phyloP scores from a whole-genome alignment of 2,329 filamentous ascomycete genomes.

The Colletotrichum sp. region DNA sequence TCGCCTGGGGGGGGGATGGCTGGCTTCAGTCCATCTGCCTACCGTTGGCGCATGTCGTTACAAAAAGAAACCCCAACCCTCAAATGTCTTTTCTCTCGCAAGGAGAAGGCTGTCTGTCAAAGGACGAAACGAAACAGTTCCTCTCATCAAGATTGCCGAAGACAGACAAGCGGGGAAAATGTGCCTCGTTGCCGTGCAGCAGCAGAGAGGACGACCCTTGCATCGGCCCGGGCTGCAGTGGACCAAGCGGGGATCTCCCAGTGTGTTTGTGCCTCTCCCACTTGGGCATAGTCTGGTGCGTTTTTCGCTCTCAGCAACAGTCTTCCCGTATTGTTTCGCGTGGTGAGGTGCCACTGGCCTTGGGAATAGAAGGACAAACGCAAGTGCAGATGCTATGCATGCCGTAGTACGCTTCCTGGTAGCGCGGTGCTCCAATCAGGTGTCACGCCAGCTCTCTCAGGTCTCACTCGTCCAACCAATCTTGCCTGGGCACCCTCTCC shows the following conservation, averaged over 20 bases:
- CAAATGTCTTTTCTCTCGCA: background rate
- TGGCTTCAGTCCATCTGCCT: background rate
- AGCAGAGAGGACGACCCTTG: slow-evolving; percentile 10
- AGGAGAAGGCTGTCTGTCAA: background rate
- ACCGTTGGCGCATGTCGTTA: background rate
- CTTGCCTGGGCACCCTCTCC: background rate
- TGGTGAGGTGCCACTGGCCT: background rate
- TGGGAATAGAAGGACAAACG: background rate
- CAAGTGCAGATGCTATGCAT: background rate
- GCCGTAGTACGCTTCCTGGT: background rate
- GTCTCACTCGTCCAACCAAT: slow-evolving; percentile 1
- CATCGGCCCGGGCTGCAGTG: slow-evolving; percentile 11
- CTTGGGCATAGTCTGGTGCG: slow-evolving; percentile 1
- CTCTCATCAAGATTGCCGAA: background rate
- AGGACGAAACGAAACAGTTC: background rate
- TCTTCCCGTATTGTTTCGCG: background rate
- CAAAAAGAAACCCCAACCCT: background rate
- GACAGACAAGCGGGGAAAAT: background rate
- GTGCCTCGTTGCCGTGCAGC: slow-evolving; percentile 15
- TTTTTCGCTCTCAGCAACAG: background rate
- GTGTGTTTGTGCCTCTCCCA: background rate
- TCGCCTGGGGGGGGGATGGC: background rate
- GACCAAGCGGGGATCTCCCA: slow-evolving; percentile 1
- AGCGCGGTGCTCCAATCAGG: slow-evolving; percentile 9
- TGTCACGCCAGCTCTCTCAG: background rate